These are phyloP conservation scores for Termitomyces sp. DNA, from an alignment of 768 basidiomycete species.

Conservation along the genomic window DNA sequence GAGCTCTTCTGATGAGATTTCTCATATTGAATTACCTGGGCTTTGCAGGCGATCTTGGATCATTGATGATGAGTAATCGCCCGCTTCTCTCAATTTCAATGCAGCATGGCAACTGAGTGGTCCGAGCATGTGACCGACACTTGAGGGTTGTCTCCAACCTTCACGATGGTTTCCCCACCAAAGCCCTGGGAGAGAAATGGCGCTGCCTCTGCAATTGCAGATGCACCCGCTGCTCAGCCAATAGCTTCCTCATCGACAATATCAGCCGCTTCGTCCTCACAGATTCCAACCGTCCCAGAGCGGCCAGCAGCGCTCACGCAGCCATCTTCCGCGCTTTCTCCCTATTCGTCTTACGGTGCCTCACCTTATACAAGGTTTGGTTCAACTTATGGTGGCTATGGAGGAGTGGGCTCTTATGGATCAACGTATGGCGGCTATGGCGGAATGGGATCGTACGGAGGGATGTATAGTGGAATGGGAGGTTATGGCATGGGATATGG, in stretches of 20 bases:
- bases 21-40: too few species aligned
- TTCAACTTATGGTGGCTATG: slow-evolving; percentile 27
- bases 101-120: too few species aligned
- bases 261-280: slow-evolving; percentile 14
- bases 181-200: slow-evolving; percentile 83
- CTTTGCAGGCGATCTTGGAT: too few species aligned
- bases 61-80: too few species aligned
- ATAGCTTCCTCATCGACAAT: slow-evolving; percentile 23
- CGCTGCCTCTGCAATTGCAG: slow-evolving; percentile 25
- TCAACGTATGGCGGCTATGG: slow-evolving; percentile 11
- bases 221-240: slow-evolving; percentile 19
- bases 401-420: slow-evolving; percentile 27
- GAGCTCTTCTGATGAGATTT: too few species aligned
- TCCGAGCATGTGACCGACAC: slow-evolving; percentile 6
- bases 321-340: slow-evolving; percentile 33
- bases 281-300: slow-evolving; percentile 45
- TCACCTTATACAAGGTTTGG: slow-evolving; percentile 41
- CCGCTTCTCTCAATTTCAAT: too few species aligned
- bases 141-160: slow-evolving; percentile 1
- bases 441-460: slow-evolving; percentile 17
- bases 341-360: slow-evolving; percentile 34
- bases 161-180: slow-evolving; percentile 73
- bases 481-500: slow-evolving; percentile 30
- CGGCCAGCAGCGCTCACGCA: slow-evolving; percentile 53
- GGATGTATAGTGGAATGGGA: slow-evolving; percentile 24